Base-by-base conservation (phyloP, 2,329 filamentous ascomycete species). In the Beauveria sp. region DNA sequence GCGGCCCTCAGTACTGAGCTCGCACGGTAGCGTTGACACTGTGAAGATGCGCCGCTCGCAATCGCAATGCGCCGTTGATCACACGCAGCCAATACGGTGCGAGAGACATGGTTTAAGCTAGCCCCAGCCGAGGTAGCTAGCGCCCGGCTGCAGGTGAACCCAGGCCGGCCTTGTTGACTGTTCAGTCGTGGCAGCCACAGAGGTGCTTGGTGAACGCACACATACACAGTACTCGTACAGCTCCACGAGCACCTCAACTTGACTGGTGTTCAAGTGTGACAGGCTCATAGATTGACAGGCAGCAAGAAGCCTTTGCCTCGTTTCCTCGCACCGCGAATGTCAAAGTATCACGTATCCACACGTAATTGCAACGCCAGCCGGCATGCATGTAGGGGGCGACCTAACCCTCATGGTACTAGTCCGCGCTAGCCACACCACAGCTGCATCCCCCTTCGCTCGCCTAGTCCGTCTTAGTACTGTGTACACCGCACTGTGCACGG, bases 31-130 rank as follows among this genome's bases (percentile, higher is more conserved):
- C 2, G 38, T 18, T 38, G 31, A 42, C 50, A 60, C 58, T 60
- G 58, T 60, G 42, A 34, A n/a, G 34, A 28, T 28, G 24, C 24
- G 24, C 46, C 4, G 46, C 16, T 59, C 56, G 56, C 56, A 51
- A 51, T 60, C 56, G 56, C 56, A 51, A 51, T 60, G 40, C 49
- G 58, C 50, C 28, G 53, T 24, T 45, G 58, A 48, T 60, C 49
- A 53, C 57, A 24, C 26, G 20, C 20, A 52, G 60, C 45, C 51
- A 61, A 56, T 61, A 43, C 45, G 9, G 31, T 55, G 52, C 51
- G 24, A 62, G 51, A 57, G 52, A 62, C 60, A 62, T 57, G 40
- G 60, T 52, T 52, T 51, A 28, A n/a, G 51, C 59, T 61, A 61
- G 51, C 43, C 49, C 28, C 20, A 10, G 58, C 22, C 50, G 49